phyloP scores from a whole-genome alignment of 345 rosid species.

The Camelina hispida region DNA sequence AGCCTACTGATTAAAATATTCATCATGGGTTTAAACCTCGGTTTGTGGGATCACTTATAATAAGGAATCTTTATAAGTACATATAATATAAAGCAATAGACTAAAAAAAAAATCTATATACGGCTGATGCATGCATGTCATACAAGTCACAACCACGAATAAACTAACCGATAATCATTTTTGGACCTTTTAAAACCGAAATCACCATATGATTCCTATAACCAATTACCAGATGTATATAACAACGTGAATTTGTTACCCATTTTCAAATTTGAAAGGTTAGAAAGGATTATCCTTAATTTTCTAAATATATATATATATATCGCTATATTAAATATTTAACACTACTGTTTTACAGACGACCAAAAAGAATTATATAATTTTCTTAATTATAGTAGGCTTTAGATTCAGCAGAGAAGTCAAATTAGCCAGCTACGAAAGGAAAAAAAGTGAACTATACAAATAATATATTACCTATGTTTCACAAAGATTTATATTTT shows the following conservation, averaged over 20 bases:
- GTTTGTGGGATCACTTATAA: conserved; percentile 4
- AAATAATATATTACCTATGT: too few species aligned
- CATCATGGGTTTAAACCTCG: conserved; percentile 35
- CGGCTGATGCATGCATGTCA: conserved; percentile 37
- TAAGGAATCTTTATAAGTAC: not conserved
- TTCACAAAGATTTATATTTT: too few species aligned
- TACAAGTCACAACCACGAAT: conserved; percentile 30
- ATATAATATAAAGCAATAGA: not conserved
- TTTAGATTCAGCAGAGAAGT: not conserved
- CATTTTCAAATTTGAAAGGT: not conserved
- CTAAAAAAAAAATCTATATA: too few species aligned
- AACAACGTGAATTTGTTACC: not conserved
- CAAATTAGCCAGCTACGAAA: conserved; percentile 24
- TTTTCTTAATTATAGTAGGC: not conserved
- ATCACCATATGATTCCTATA: not conserved
- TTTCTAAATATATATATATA: too few species aligned
- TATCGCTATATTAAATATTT: too few species aligned
- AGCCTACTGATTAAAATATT: conserved; percentile 29
- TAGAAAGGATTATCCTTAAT: too few species aligned
- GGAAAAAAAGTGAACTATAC: conserved; percentile 5
- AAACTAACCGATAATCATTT: conserved; percentile 19
- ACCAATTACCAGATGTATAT: not conserved
- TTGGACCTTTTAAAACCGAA: not conserved
- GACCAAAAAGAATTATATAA: not conserved
- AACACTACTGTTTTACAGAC: too few species aligned